Evolutionary conservation across 1,284 basidiomycete species (phyloP).

Genomic region (Apiotrichum porosum): DNA sequence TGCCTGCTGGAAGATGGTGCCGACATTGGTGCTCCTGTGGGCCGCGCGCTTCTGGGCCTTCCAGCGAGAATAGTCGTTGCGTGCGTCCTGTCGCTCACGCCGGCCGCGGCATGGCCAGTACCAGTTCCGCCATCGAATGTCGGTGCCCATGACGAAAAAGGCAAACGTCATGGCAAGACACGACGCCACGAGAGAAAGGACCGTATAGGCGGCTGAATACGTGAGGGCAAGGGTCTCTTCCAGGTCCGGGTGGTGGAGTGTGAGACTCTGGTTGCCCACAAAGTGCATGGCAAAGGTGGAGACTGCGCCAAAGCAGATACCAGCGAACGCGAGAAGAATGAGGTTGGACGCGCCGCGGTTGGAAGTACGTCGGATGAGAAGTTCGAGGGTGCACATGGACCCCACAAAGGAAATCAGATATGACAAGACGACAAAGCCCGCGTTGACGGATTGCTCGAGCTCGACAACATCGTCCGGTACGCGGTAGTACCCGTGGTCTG

Average conservation of each 20-base stretch:
- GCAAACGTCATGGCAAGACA: conserved; percentile 49
- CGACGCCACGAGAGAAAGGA: conserved; percentile 49
- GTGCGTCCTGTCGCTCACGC: conserved; percentile 5
- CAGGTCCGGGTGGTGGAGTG: conserved; percentile 40
- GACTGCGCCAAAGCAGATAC: conserved; percentile 49
- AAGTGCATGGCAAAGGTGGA: conserved; percentile 51
- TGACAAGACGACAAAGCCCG: conserved; percentile 47
- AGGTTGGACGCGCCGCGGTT: conserved; percentile 47
- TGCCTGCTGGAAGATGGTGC: conserved; percentile 29
- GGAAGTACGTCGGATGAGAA: conserved; percentile 48
- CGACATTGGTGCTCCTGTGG: conserved; percentile 18
- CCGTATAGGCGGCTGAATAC: conserved; percentile 49
- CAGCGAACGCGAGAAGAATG: conserved; percentile 45
- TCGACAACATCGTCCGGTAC: conserved; percentile 23
- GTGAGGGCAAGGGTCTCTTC: conserved; percentile 38
- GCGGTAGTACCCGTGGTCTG: conserved; percentile 4
- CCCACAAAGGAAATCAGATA: conserved; percentile 49
- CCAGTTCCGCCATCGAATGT: conserved; percentile 21
- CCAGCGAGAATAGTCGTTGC: conserved; percentile 33
- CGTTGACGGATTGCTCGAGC: conserved; percentile 23
- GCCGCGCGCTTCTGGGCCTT: conserved; percentile 25
- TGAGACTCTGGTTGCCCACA: conserved; percentile 50
- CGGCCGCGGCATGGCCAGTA: conserved; percentile 29
- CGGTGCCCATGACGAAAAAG: conserved; percentile 51
- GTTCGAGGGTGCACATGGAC: conserved; percentile 48